A percentile compares a stretch with the other conserved stretches of the same genome.
Conservation (phyloP, 495 filamentous ascomycete genomes). For the Penicillium antarcticum region DNA sequence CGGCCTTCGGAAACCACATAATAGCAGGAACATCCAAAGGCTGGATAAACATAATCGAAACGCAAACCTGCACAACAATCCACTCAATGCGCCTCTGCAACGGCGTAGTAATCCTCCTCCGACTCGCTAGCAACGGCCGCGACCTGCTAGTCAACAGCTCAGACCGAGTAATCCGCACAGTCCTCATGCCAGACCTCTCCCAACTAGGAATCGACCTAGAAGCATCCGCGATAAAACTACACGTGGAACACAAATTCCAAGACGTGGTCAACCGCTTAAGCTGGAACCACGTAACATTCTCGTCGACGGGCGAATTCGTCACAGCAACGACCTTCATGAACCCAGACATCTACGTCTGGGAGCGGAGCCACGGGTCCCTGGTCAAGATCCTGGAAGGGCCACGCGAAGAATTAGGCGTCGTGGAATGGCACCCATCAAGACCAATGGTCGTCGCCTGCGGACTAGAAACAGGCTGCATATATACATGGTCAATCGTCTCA, state of each 20-base stretch:
- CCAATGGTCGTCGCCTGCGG: slow-evolving; percentile 87
- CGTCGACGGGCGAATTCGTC: slow-evolving; percentile 80
- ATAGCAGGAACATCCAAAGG: slow-evolving; percentile 91
- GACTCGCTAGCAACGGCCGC: slow-evolving; percentile 76
- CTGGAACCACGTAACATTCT: slow-evolving; percentile 96
- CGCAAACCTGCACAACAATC: slow-evolving; percentile 70
- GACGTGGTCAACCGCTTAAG: slow-evolving; percentile 91
- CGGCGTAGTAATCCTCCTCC: slow-evolving; percentile 84
- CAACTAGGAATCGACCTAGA: slow-evolving; percentile 46
- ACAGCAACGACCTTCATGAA: slow-evolving; percentile 94
- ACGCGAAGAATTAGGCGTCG: slow-evolving; percentile 88
- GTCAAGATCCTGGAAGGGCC: slow-evolving; percentile 95
- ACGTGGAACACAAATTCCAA: slow-evolving; percentile 96
- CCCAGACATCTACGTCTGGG: slow-evolving; percentile 98
- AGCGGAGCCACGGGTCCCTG: slow-evolving; percentile 85
- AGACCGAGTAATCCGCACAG: slow-evolving; percentile 88
- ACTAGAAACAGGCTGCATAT: slow-evolving; percentile 81
- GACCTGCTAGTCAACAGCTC: slow-evolving; percentile 86
- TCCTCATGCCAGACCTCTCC: slow-evolving; percentile 67
- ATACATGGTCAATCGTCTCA: slow-evolving; percentile 88
- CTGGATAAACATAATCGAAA: slow-evolving; percentile 90
- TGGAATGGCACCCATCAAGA: slow-evolving; percentile 95
- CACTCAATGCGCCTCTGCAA: slow-evolving; percentile 82
- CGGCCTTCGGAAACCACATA: slow-evolving; percentile 77
- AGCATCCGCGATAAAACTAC: slow-evolving; percentile 62